phyloP scores from a whole-genome alignment of 2,329 filamentous ascomycete species.

The Hypoxylon sp. region DNA sequence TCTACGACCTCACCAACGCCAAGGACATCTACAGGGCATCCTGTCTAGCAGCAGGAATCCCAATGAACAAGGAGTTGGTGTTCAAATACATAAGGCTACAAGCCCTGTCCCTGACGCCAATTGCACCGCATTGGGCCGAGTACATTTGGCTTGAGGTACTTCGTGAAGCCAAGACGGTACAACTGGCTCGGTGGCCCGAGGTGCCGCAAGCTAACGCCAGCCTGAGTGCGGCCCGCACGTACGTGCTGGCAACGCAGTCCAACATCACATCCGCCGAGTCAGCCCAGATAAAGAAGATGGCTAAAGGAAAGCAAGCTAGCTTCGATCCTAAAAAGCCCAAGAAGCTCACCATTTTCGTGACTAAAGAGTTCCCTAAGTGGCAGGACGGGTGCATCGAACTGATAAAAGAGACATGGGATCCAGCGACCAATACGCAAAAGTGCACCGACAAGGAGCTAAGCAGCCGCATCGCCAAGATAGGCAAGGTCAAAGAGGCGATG shows the following conservation, averaged over 20 bases:
- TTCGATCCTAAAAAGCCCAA: constrained; percentile 95
- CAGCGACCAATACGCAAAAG: constrained; percentile 69
- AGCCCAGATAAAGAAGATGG: constrained; percentile 86
- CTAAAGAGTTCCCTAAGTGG: constrained; percentile 87
- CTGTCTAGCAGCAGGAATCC: constrained; percentile 80
- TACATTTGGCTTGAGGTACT: constrained; percentile 95
- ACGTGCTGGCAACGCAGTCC: constrained; percentile 79
- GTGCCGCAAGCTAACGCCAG: constrained; percentile 75
- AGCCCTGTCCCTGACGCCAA: constrained; percentile 83
- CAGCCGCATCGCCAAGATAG: constrained; percentile 37
- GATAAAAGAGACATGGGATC: constrained; percentile 71
- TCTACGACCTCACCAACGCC: constrained; percentile 92
- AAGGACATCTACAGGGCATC: constrained; percentile 93
- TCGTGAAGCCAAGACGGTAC: constrained; percentile 80
- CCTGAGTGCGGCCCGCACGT: constrained; percentile 84
- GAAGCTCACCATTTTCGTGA: constrained; percentile 88
- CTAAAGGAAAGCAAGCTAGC: constrained; percentile 87
- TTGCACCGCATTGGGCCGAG: constrained; percentile 95
- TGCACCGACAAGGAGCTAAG: constrained; percentile 74
- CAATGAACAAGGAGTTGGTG: constrained; percentile 88
- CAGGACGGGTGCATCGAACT: constrained; percentile 91
- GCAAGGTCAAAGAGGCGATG: constrained; percentile 97
- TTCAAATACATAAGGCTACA: constrained; percentile 89
- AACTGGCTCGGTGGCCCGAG: constrained; percentile 82
- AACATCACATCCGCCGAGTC: constrained; percentile 91